Evolutionary conservation across 768 basidiomycete genomes (phyloP).

Genomic region (Lanmaoa rubissima): DNA sequence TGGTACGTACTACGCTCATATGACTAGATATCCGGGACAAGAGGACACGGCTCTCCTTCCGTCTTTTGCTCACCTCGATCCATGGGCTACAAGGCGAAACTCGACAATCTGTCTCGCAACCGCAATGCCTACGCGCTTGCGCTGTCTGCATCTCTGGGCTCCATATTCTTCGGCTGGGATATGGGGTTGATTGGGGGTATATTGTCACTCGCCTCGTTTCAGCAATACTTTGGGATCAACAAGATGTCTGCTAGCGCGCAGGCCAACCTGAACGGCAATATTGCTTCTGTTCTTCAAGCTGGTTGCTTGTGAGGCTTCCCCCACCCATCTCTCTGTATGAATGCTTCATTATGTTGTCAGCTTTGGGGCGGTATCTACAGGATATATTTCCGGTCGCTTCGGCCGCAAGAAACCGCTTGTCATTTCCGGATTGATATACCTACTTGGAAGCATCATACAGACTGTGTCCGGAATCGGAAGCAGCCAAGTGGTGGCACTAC

Average conservation of each 20-base stretch:
- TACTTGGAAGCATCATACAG: constrained; percentile 50
- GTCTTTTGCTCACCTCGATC: background rate
- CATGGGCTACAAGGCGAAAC: constrained; percentile 28
- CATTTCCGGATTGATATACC: constrained; percentile 43
- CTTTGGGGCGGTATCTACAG: constrained; percentile 44
- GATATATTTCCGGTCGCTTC: constrained; percentile 40
- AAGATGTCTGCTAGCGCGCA: constrained; percentile 34
- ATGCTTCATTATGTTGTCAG: constrained; percentile 13
- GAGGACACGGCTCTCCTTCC: background rate
- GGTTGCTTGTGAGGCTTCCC: constrained; percentile 44
- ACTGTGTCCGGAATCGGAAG: constrained; percentile 42
- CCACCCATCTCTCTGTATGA: background rate
- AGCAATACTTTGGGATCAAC: constrained; percentile 47
- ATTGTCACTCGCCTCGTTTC: constrained; percentile 44
- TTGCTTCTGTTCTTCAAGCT: constrained; percentile 50
- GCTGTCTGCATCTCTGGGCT: constrained; percentile 45
- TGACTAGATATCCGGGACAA: background rate
- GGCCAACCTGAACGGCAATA: constrained; percentile 47
- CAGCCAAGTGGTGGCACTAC: constrained; percentile 33
- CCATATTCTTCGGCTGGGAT: constrained; percentile 52
- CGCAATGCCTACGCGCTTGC: constrained; percentile 48
- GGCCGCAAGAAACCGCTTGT: constrained; percentile 48
- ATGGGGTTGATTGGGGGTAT: constrained; percentile 51
- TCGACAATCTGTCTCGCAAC: constrained; percentile 30
- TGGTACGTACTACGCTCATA: background rate